Base-by-base conservation (phyloP, 2,329 filamentous ascomycete genomes). In the Lecanosticta acicola region DNA sequence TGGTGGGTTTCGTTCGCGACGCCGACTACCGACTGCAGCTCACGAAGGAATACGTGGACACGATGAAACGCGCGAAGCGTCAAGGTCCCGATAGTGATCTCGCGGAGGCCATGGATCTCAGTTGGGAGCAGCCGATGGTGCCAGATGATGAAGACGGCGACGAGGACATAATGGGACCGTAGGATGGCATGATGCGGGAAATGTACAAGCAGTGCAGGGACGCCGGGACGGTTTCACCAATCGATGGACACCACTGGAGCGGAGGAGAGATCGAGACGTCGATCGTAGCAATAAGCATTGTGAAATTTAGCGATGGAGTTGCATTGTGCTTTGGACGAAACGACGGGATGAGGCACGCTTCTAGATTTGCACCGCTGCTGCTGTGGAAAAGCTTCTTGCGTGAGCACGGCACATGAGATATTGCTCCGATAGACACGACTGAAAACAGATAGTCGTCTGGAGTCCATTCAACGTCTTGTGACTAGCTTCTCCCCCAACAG, bases 21-120 rank as follows among this genome's bases (percentile, higher is more conserved):
- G 74, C 72, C 13, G 78, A 81, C 51, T 70, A 73, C 43, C 74
- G 73, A 14, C 59, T 83, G 40, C 76, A 74, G 34, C 61, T 84
- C 34, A 77, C 71, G 45, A 77, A 75, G 55, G 80, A 83, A 59
- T 80, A 78, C 55, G 66, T 81, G 24, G 76, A 80, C 35, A 69
- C 70, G 41, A 48, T 75, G 41, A 74, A 72, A 57, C 70, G 73
- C 43, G 73, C 68, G 56, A 69, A 69, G 63, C 67, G 68, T 42
- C 56, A 59, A 24, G 62, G 60, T n/a, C 58, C 58, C 7, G 62
- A 63, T 32, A 56, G 54, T 10, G 65, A 65, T 32, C 53, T 59
- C 24, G 63, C 62, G 14, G 65, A 66, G 36, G 59, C 60, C 37
- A 66, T 67, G 64, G 63, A 66, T 48, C 47, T 65, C 13, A 58